phyloP scores from a whole-genome alignment of 2,329 filamentous ascomycete species.

The Aspergillus floridensis region DNA sequence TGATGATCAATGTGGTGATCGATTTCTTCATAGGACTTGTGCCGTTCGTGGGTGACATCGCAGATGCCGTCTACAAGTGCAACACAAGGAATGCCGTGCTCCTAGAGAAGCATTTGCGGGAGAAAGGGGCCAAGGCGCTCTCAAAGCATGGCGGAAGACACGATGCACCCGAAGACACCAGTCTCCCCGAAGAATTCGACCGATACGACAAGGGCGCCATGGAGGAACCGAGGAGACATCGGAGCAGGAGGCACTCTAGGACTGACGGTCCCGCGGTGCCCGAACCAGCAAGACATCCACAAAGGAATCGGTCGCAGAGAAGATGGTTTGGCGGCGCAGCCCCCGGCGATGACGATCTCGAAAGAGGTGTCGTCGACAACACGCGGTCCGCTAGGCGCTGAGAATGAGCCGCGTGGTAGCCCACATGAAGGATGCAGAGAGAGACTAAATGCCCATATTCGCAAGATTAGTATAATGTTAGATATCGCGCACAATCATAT shows the following conservation, averaged over 20 bases:
- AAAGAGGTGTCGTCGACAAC: slow-evolving; percentile 30
- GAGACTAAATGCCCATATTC: not conserved
- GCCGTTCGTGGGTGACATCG: slow-evolving; percentile 51
- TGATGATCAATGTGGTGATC: slow-evolving; percentile 73
- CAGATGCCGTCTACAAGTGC: slow-evolving; percentile 48
- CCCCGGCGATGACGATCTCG: slow-evolving; percentile 28
- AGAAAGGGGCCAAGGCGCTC: slow-evolving; percentile 38
- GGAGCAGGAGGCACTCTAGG: slow-evolving; percentile 21
- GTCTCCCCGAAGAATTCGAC: slow-evolving; percentile 40
- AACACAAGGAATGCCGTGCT: slow-evolving; percentile 49
- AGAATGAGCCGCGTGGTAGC: not conserved
- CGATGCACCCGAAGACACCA: slow-evolving; percentile 32
- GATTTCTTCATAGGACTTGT: slow-evolving; percentile 51
- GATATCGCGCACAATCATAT: not conserved
- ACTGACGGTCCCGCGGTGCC: slow-evolving; percentile 21
- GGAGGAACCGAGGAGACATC: slow-evolving; percentile 20
- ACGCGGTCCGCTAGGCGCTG: slow-evolving; percentile 12
- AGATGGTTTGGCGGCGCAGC: slow-evolving; percentile 31
- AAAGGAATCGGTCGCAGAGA: slow-evolving; percentile 24
- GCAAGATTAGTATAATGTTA: not conserved
- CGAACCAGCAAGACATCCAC: slow-evolving; percentile 24
- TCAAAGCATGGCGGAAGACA: slow-evolving; percentile 25
- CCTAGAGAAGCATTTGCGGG: slow-evolving; percentile 44
- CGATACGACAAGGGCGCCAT: slow-evolving; percentile 29
- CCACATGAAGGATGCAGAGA: not conserved